phyloP scores from a whole-genome alignment of 2,329 filamentous ascomycete species.

The Cladorrhinum sp. region DNA sequence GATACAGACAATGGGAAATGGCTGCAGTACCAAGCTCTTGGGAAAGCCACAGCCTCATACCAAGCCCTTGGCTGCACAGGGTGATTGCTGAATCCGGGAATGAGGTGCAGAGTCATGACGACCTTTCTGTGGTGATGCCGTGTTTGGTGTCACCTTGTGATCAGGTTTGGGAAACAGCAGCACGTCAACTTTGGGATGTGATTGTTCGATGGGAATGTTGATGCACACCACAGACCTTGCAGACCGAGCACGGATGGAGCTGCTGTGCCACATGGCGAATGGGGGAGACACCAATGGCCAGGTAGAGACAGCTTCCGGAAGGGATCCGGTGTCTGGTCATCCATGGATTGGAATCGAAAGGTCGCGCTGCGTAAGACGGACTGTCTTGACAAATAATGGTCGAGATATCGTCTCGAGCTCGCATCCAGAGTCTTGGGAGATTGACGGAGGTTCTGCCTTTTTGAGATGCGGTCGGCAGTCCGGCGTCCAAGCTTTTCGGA shows the following conservation, averaged over 20 bases:
- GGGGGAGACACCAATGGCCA: no score
- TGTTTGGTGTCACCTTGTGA: not conserved
- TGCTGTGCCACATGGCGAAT: not conserved
- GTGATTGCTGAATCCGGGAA: not conserved
- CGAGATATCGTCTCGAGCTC: not conserved
- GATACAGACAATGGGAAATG: not conserved
- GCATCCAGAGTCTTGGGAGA: constrained; percentile 5
- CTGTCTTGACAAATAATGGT: not conserved
- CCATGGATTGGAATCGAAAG: not conserved
- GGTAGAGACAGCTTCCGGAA: not conserved
- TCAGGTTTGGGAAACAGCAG: not conserved
- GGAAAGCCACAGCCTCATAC: constrained; percentile 1
- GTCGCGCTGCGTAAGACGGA: not conserved
- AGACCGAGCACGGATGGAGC: no score
- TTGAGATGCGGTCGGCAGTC: not conserved
- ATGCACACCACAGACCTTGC: not conserved
- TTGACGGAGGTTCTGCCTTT: constrained; percentile 12
- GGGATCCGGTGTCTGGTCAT: not conserved
- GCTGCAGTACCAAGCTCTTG: constrained; percentile 3
- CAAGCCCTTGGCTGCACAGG: not conserved
- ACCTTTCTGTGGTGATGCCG: not conserved
- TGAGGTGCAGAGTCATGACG: not conserved
- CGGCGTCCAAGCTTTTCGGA: constrained; percentile 5
- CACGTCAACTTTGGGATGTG: not conserved
- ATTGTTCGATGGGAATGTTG: not conserved